Evolutionary conservation across 129 eudicot genomes (phyloP), one percentile per base, ranked within the genome.

Genomic region (Flaveria robusta): DNA sequence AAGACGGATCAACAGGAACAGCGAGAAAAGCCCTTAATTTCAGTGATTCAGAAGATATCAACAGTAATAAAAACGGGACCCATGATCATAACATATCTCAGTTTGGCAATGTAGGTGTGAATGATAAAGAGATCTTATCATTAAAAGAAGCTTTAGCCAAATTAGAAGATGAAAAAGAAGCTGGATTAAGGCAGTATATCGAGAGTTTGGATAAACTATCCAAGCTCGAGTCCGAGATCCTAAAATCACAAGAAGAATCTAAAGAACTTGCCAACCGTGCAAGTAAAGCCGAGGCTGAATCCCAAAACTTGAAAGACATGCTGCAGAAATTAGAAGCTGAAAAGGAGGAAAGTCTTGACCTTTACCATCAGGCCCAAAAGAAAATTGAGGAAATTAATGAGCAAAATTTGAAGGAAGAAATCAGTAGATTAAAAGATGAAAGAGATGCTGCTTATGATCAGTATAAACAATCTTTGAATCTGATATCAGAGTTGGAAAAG

Each of bases 101-200:
- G 14, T 51, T 77, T 15, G 85, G 70, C 22, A 78, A 42, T 20
- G 77, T 82, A 66, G 79, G 70, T 29, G 82, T 46, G 52, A 72
- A 72, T 26, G 88, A 88, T 83, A 81, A 82, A 42, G 98, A 91
- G 80, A 88, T 94, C 70, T 29, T 71, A 39, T 51, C 18, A 14
- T 81, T 94, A 79, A 94, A 91, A 84, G 91, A 87, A 42, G 85
- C 93, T 9, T 49, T 94, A 59, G 85, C 92, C 11, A 86, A 86
- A 70, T 69, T 94, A 37, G 94, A 91, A 85, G 87, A 88, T 0
- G 99, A 94, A 79, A 91, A 91, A 80, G 97, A 91, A 84, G 85
- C 89, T 37, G 92, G 85, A 11, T 67, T 84, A 72, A 59, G 71
- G 50, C 84, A 91, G 82, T 89, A 89, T 68, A 84, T 84, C 56